Evolutionary conservation across 2,329 filamentous ascomycete species (phyloP), one percentile per base, ranked within the genome.

Genomic region (Exophiala bonariae): DNA sequence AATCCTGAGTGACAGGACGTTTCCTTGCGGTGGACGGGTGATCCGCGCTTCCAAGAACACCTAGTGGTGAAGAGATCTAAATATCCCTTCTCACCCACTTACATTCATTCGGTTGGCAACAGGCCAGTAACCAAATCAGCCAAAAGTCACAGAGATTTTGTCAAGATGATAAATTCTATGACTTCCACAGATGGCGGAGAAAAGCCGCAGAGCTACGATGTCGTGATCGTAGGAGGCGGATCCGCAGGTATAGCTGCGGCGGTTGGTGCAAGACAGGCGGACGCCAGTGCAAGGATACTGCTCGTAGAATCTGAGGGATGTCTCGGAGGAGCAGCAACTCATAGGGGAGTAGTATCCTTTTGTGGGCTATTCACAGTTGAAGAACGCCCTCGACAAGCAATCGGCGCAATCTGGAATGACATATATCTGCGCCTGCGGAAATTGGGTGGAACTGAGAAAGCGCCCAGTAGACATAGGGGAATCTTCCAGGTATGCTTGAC

Each of bases 401-500:
- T 42, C 6, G 40, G 40, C 9, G 40, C 3, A 16, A 28, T 32
- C 4, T 42, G 40, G 40, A 28, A 42, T 8, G 28, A 32, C 6
- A 32, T 42, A n/a, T 32, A 30, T 8, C 23, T 32, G 4, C 17
- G 33, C 4, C 16, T 42, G 19, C 28, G 20, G 6, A 4, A 5
- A 9, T 32, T 42, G 3, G 8, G 9, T 23, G 41, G 32, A 4
- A 44, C 32, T 17, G 2, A 31, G 10, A 14, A 44, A 8, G 26
- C 3, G 18, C 41, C 32, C 5, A 32, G 26, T 23, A 31, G 41
- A 20, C 41, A 36, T 28, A 31, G 41, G 3, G 31, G 32, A 44
- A 37, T 44, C 11, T 42, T 42, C 30, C 40, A 42, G 30, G 40
- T 34, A 42, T 32, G n/a, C n/a, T n/a, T n/a, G n/a, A n/a, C n/a